Base-by-base conservation (phyloP, 2,329 filamentous ascomycete species). In the Botrytis porri region DNA sequence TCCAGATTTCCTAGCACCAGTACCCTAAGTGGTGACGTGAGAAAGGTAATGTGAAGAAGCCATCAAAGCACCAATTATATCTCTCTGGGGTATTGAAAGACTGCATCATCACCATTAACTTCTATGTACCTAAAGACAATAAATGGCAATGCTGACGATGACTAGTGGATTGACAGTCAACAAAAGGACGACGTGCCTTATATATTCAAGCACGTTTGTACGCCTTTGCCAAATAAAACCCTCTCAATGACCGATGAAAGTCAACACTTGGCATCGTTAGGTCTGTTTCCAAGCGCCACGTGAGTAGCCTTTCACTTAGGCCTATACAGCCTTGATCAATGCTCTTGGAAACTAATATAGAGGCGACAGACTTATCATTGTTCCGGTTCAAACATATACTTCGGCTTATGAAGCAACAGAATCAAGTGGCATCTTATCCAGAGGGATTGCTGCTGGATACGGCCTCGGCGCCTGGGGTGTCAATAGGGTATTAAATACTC, bases 181-280 rank as follows among this genome's bases (percentile, higher is more conserved):
- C 85, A 88, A 75, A 87, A 88, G 61, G 87, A 86, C 32, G 84
- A 86, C 43, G 81, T 85, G 20, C 93, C 94, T 0, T 98, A 94
- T 81, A 92, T 87, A 20, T 95, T 98, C 83, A 94, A 94, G 79
- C 89, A 97, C 65, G 90, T 98, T 51, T 86, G 97, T 3, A 90
- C 92, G 0, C 95, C 95, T 0, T 83, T 89, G 32, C 93, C 94
- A 2, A 96, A 91, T 80, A 89, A 88, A 75, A 89, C 87, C 16
- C 90, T 98, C 73, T 90, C 92, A 48, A 88, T 90, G 7, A 86
- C 88, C 0, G 94, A 98, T 75, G 95, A 98, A 81, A 86, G 85
- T 51, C 85, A 90, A 76, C 85, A 87, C 0, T 85, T 98, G 0
- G 83, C 85, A 22, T 90, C 92, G 8, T 86, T 97, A 12, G 93